Conservation (phyloP, 257 asterid species). For the Primulina tabacum region DNA sequence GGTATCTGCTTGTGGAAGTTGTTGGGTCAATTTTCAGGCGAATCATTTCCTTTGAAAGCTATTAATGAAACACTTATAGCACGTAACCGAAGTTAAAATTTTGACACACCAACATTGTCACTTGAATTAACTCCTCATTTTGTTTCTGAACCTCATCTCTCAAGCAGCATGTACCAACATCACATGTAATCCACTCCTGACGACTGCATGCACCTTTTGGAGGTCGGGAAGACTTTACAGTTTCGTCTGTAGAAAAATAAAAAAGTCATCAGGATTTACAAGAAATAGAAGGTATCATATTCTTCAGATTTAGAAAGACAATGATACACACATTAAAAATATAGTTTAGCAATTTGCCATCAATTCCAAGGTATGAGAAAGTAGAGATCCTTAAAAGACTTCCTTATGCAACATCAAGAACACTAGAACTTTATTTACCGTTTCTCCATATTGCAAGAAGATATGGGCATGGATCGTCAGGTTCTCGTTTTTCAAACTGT, state of each 20-base stretch:
- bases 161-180: conserved; percentile 14
- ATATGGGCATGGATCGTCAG: conserved; percentile 50
- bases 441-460: conserved; percentile 46
- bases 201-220: not conserved
- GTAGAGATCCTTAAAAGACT: not conserved
- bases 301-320: not conserved
- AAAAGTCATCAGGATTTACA: not conserved
- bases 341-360: not conserved
- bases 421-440: conserved; percentile 30
- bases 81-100: not conserved
- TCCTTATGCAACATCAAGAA: not conserved
- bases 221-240: conserved; percentile 16
- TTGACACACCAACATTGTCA: conserved; percentile 63
- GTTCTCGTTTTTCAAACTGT: conserved; percentile 45
- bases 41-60: not conserved
- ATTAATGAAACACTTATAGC: not conserved
- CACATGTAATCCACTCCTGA: conserved; percentile 7
- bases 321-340: not conserved
- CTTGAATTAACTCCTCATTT: conserved; percentile 24
- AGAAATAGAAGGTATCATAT: not conserved
- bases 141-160: conserved; percentile 5
- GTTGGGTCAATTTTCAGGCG: not conserved
- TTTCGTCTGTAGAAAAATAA: conserved; percentile 19
- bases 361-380: not conserved
- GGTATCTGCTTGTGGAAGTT: conserved; percentile 46